These are phyloP conservation scores for Rosa multiflora DNA, from an alignment of 306 rosid genomes.

Conservation along the genomic window DNA sequence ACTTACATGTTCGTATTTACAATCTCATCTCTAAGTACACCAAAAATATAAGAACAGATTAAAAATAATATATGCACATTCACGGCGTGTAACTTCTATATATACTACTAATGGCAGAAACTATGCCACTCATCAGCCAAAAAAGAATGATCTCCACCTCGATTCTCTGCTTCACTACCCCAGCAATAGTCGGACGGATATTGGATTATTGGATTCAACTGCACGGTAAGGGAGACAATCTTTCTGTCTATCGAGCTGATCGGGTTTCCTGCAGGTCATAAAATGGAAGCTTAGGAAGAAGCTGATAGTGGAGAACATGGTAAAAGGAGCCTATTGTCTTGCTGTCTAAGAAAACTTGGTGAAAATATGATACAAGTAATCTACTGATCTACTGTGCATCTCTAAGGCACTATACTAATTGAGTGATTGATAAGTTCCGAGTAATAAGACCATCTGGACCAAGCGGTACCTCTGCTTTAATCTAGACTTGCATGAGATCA, in stretches of 20 bases:
- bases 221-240: slow-evolving; percentile 35
- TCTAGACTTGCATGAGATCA: neutral
- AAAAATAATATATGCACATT: slow-evolving; percentile 43
- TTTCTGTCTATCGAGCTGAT: slow-evolving; percentile 64
- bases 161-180: slow-evolving; percentile 29
- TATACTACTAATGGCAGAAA: slow-evolving; percentile 21
- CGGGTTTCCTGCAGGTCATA: slow-evolving; percentile 62
- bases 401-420: neutral
- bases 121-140: slow-evolving; percentile 20
- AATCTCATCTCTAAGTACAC: slow-evolving; percentile 27
- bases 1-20: slow-evolving; percentile 38
- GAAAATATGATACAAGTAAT: neutral
- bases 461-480: neutral
- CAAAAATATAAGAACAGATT: slow-evolving; percentile 13
- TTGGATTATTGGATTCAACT: slow-evolving; percentile 34
- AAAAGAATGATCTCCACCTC: slow-evolving; percentile 44
- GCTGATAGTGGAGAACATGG: slow-evolving; percentile 2
- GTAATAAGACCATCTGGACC: neutral
- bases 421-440: neutral
- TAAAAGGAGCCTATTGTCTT: neutral
- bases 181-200: slow-evolving; percentile 38
- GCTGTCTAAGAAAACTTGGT: neutral
- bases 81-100: slow-evolving; percentile 23
- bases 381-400: neutral
- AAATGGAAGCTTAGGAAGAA: slow-evolving; percentile 4